Evolutionary conservation across 139 green algal genomes (phyloP).

Genomic region (Pseudopediastrum boryanum): DNA sequence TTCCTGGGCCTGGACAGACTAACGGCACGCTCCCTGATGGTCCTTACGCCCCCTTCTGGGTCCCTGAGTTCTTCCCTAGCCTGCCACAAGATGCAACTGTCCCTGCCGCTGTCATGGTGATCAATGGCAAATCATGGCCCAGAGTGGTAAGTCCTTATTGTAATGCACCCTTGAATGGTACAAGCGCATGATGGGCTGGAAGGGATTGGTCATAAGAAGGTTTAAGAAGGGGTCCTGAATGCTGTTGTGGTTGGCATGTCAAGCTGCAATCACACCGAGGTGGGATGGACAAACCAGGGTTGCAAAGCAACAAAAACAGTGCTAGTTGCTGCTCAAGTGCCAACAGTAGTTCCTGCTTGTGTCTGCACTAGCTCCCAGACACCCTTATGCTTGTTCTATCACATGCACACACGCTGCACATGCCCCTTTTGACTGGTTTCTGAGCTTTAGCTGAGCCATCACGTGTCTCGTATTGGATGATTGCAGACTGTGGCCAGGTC

Average conservation of each 20-base stretch:
- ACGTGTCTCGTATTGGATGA: neutral
- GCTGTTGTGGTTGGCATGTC: neutral
- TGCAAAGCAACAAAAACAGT: neutral
- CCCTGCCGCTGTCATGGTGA: neutral
- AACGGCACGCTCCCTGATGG: neutral
- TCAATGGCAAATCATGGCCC: slow-evolving; percentile 23
- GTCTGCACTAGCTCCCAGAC: no score
- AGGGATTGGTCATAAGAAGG: neutral
- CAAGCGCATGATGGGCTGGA: no score
- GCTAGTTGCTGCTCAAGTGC: no score
- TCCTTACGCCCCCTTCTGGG: neutral
- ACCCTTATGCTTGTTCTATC: no score
- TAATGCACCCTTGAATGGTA: no score
- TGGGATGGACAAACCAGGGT: neutral
- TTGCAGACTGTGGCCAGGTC: neutral
- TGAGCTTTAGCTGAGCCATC: neutral
- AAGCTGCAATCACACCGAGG: neutral
- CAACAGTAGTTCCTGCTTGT: no score
- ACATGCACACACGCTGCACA: no score
- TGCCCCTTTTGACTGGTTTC: neutral
- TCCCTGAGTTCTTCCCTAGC: neutral
- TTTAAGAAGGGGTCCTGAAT: neutral
- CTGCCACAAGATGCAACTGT: neutral
- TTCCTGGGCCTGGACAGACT: neutral
- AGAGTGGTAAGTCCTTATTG: neutral